Percentiles rank a stretch among this genome's conserved stretches.
Conservation (phyloP, 1,284 basidiomycete genomes). For the Moesziomyces globuligerus region DNA sequence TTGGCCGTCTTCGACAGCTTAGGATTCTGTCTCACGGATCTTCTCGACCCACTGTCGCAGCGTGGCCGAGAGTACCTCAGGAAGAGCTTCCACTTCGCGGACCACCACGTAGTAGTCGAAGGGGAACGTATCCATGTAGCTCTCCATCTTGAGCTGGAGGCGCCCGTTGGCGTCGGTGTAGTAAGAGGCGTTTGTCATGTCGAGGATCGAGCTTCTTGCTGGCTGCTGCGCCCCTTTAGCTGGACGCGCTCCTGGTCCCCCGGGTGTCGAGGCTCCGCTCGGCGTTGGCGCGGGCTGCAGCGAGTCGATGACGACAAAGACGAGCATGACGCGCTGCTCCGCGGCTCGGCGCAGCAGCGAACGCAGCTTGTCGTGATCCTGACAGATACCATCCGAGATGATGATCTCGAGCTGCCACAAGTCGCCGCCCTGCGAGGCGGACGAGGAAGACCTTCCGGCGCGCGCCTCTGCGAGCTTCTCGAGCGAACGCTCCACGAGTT, state of each 20-base stretch:
- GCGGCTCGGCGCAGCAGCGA: conserved; percentile 84
- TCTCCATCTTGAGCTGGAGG: conserved; percentile 87
- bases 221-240: conserved; percentile 67
- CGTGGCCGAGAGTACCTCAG: conserved; percentile 89
- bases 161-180: conserved; percentile 75
- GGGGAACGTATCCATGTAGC: conserved; percentile 92
- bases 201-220: conserved; percentile 80
- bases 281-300: conserved; percentile 69
- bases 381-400: conserved; percentile 97
- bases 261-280: conserved; percentile 16
- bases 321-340: conserved; percentile 92
- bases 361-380: conserved; percentile 88
- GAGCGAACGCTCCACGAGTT: conserved; percentile 85
- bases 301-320: conserved; percentile 95
- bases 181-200: conserved; percentile 92
- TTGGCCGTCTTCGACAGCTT: background rate
- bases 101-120: conserved; percentile 98
- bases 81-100: conserved; percentile 87
- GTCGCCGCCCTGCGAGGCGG: conserved; percentile 71
- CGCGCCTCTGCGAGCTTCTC: conserved; percentile 77
- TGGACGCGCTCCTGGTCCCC: background rate
- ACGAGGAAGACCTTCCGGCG: conserved; percentile 73
- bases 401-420: conserved; percentile 99
- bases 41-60: conserved; percentile 79
- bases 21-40: conserved; percentile 53